A percentile compares a stretch with the other conserved stretches of the same genome.
phyloP scores from a whole-genome alignment of 768 basidiomycete species.

The Hericium alpestre region DNA sequence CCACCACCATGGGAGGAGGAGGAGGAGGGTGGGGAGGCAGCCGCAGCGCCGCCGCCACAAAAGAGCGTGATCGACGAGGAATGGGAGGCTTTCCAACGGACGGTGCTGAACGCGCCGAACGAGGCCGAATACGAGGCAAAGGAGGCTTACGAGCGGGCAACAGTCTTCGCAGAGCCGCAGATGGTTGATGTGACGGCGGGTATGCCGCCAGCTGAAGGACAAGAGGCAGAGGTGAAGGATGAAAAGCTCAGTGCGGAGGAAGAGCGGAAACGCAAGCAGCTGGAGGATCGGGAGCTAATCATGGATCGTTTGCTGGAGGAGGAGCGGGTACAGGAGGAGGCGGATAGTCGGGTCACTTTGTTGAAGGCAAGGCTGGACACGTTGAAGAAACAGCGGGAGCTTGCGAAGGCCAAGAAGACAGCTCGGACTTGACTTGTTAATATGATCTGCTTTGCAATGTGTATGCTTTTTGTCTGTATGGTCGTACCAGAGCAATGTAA shows the following conservation, averaged over 20 bases:
- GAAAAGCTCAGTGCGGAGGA: conserved; percentile 35
- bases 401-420: conserved; percentile 13
- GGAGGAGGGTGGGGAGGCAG: conserved; percentile 15
- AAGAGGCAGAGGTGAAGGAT: conserved; percentile 16
- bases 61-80: conserved; percentile 48
- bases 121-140: conserved; percentile 12
- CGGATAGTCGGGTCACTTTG: conserved; percentile 58
- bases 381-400: conserved; percentile 36
- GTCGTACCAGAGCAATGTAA: background rate
- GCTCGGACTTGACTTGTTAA: background rate
- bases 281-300: conserved; percentile 71
- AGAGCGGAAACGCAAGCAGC: conserved; percentile 40
- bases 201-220: conserved; percentile 30
- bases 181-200: conserved; percentile 37
- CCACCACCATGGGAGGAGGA: conserved; percentile 32
- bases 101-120: conserved; percentile 34
- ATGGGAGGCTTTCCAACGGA: conserved; percentile 62
- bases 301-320: conserved; percentile 81
- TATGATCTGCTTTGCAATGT: background rate
- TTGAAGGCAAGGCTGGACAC: conserved; percentile 60
- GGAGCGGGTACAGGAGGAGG: conserved; percentile 80
- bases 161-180: conserved; percentile 59
- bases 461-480: background rate
- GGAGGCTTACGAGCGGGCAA: conserved; percentile 59
- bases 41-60: conserved; percentile 12